Evolutionary conservation across 2,329 filamentous ascomycete species (phyloP).

Genomic region (Zymoseptoria ardabiliae): DNA sequence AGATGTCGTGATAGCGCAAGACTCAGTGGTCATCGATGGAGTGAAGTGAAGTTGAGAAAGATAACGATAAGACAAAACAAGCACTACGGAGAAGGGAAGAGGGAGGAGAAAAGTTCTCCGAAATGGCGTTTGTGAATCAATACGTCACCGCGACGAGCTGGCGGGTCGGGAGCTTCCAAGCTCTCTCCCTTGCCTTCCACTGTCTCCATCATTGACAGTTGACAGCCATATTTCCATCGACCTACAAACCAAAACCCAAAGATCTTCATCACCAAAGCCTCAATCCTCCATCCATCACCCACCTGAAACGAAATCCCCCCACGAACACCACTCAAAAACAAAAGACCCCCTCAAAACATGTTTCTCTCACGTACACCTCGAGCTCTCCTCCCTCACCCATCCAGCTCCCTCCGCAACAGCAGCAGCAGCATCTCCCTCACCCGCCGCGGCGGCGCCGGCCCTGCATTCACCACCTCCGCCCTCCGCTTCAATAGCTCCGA

Average conservation of each 20-base stretch:
- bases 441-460: not conserved
- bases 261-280: not conserved
- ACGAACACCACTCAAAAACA: not conserved
- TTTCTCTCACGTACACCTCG: slow-evolving; percentile 9
- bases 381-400: not conserved
- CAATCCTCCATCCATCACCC: not conserved
- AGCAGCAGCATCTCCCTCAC: not conserved
- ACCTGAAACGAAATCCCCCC: not conserved
- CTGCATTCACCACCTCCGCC: slow-evolving; percentile 2
- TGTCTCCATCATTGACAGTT: not conserved
- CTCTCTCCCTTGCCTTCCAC: not conserved
- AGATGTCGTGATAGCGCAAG: not conserved
- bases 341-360: slow-evolving; percentile 2
- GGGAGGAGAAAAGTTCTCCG: too few relatives aligned
- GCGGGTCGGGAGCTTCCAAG: not conserved
- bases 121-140: not conserved
- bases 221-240: not conserved
- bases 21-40: not conserved
- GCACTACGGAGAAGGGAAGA: too few relatives aligned
- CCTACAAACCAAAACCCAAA: not conserved
- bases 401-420: not conserved
- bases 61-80: not conserved
- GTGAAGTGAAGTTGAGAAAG: not conserved
- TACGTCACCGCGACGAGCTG: not conserved
- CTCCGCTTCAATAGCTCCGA: slow-evolving; percentile 2